Evolutionary conservation across 345 rosid genomes (phyloP).

Genomic region (Crucihimalaya himalaica): DNA sequence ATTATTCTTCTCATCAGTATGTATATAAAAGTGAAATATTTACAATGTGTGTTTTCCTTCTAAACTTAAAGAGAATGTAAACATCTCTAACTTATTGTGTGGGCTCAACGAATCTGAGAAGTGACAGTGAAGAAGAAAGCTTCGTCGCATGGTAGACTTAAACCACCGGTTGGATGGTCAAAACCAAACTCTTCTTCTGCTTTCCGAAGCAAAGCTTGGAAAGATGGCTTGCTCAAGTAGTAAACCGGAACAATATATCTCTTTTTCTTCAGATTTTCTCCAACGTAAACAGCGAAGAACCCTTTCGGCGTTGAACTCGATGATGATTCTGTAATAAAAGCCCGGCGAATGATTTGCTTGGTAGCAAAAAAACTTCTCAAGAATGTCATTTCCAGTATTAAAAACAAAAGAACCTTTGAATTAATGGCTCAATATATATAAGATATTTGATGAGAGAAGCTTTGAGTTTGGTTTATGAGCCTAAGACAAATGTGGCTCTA

Average conservation of each 20-base stretch:
- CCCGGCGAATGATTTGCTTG: conserved; percentile 29
- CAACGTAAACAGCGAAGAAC: conserved; percentile 46
- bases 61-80: neutral
- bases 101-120: conserved; percentile 35
- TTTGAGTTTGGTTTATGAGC: conserved; percentile 36
- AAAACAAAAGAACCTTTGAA: conserved; percentile 6
- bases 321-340: conserved; percentile 26
- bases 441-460: conserved; percentile 20
- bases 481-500: conserved; percentile 13
- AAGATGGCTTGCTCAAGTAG: conserved; percentile 43
- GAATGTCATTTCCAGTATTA: conserved; percentile 25
- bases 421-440: neutral
- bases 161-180: conserved; percentile 44
- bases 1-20: neutral
- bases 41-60: conserved; percentile 19
- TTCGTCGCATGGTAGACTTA: conserved; percentile 49
- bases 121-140: conserved; percentile 43
- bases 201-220: conserved; percentile 43
- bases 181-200: conserved; percentile 54
- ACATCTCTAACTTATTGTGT: neutral
- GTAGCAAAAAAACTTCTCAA: conserved; percentile 30
- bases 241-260: conserved; percentile 45
- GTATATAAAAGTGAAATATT: conserved; percentile 4
- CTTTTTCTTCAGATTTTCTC: conserved; percentile 43
- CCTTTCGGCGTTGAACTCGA: conserved; percentile 47